Evolutionary conservation across 179 eudicot species (phyloP).

Genomic region (Drosera spatulata): DNA sequence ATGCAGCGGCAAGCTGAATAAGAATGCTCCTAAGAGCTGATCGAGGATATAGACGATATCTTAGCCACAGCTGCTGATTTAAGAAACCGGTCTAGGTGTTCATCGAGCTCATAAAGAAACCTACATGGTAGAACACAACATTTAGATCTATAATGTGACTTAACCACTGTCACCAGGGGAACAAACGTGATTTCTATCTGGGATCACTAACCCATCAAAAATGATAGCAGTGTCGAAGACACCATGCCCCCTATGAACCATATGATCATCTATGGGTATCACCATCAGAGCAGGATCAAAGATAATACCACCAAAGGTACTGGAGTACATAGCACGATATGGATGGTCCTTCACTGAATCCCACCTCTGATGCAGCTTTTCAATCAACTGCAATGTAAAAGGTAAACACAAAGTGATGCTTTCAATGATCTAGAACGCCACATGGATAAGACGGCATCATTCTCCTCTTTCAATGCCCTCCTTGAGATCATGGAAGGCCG

Average conservation of each 20-base stretch:
- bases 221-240: conserved; percentile 72
- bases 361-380: conserved; percentile 52
- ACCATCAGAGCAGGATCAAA: conserved; percentile 69
- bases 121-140: conserved; percentile 15
- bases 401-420: not conserved
- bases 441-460: too few relatives aligned
- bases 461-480: too few relatives aligned
- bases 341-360: conserved; percentile 28
- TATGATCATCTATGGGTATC: conserved; percentile 73
- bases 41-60: conserved; percentile 26
- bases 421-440: not conserved
- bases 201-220: conserved; percentile 38
- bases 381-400: conserved; percentile 9
- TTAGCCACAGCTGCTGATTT: conserved; percentile 56
- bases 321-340: conserved; percentile 77
- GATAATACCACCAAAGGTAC: conserved; percentile 56
- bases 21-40: conserved; percentile 49
- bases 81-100: conserved; percentile 56
- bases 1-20: conserved; percentile 47
- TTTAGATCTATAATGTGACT: not conserved
- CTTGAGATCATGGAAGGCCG: too few relatives aligned
- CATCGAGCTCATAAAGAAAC: conserved; percentile 58
- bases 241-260: conserved; percentile 84
- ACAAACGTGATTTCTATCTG: not conserved
- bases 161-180: not conserved